Base-by-base conservation (phyloP, 805 yeast species). In the Ogataea dorogensis region DNA sequence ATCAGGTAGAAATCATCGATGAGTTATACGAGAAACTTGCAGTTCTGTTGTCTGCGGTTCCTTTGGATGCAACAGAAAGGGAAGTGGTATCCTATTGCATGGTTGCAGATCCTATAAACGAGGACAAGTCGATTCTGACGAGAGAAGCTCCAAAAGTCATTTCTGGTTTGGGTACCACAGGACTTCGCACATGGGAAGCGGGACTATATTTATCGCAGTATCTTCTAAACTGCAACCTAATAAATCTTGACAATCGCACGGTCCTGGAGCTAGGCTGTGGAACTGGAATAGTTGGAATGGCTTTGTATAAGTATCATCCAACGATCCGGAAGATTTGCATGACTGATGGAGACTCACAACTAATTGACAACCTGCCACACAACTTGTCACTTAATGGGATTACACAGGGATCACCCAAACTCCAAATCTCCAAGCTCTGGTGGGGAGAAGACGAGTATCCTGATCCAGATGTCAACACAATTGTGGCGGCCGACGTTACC, bases 141-240 rank as follows among this genome's bases (percentile, higher is more conserved):
- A 61, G 60, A 40, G 93, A 84, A 50, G 68, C 76, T 0, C 91
- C 89, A 0, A 65, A 70, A 36, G 43, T 83, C 34, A 74, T 84
- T 10, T 73, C 85, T 23, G 86, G 86, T 1, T 54, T 63, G n/a
- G 95, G 94, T 5, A 81, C 95, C 1, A 91, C 97, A 0, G 97
- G 97, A 0, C 61, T 78, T 36, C 65, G 97, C 25, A 91, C 97
- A 0, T 89, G 97, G 98, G 96, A 87, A 53, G 97, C 96, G 2
- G 83, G 95, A 0, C 47, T 85, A 5, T 86, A 67, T 35, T 59
- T 91, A 6, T 64, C 82, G 1, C 69, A 77, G 24, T 81, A 63
- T 47, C 47, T 85, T 11, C 44, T 64, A 3, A 38, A 36, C 14
- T n/a, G 31, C 5, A 23, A 36, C 4, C 24, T 37, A 5, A 23